phyloP scores from a whole-genome alignment of 768 basidiomycete species.

The Mycena alexandri region DNA sequence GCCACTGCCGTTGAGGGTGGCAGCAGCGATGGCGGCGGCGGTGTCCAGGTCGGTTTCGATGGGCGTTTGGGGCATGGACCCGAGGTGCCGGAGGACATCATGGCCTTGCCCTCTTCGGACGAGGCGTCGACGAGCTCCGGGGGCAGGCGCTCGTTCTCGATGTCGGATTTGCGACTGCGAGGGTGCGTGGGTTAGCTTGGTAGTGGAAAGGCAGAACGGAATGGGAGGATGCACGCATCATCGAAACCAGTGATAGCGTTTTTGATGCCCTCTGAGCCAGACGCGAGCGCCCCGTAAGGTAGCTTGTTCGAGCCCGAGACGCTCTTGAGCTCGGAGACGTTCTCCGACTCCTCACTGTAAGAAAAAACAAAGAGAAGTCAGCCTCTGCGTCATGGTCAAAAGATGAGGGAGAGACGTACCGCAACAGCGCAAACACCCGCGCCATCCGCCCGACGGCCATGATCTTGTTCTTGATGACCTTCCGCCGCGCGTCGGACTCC shows the following conservation, averaged over 20 bases:
- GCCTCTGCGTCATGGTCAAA: not conserved
- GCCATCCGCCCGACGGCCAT: conserved; percentile 97
- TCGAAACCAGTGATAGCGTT: conserved; percentile 94
- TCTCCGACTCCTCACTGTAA: conserved; percentile 96
- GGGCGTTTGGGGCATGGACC: conserved; percentile 52
- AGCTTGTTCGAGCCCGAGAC: conserved; percentile 82
- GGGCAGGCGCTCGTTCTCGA: conserved; percentile 97
- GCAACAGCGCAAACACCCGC: conserved; percentile 94
- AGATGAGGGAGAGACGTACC: conserved; percentile 72
- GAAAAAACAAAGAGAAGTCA: not conserved
- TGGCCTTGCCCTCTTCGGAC: conserved; percentile 77
- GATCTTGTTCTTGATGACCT: conserved; percentile 98
- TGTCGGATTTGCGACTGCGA: conserved; percentile 95
- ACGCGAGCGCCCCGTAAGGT: conserved; percentile 86
- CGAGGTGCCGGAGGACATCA: conserved; percentile 65
- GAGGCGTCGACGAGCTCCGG: conserved; percentile 91
- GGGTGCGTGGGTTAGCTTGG: not conserved
- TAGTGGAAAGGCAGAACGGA: too few relatives aligned
- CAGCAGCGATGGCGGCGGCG: conserved; percentile 55
- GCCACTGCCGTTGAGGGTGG: conserved; percentile 46
- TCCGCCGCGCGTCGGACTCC: conserved; percentile 79
- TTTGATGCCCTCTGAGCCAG: conserved; percentile 96
- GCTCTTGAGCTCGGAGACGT: conserved; percentile 95
- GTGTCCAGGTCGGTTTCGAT: conserved; percentile 60
- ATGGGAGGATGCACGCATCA: conserved; percentile 86